Evolutionary conservation across 352 stramenopile species (phyloP).

Genomic region (Hyaloperonospora arabidopsidis): DNA sequence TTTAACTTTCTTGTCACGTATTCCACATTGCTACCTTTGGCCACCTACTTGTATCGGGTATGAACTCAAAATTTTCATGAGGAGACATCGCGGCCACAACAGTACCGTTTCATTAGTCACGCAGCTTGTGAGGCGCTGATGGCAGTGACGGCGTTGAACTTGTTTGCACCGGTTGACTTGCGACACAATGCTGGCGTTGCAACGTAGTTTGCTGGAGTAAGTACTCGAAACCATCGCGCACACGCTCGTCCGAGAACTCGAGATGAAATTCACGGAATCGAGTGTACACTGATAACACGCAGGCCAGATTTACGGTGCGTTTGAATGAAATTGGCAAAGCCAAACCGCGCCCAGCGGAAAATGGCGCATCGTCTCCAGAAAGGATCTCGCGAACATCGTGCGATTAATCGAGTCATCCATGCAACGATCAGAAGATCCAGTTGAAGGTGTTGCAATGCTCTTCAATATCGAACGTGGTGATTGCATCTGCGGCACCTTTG

Average conservation of each 20-base stretch:
- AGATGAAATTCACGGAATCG: conserved; percentile 62
- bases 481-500: conserved; percentile 15
- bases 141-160: conserved; percentile 9
- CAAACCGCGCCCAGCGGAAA: conserved; percentile 45
- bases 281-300: conserved; percentile 53
- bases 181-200: conserved; percentile 26
- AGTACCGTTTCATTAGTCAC: conserved; percentile 2
- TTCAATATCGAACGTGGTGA: conserved; percentile 9
- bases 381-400: conserved; percentile 48
- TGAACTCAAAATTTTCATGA: conserved; percentile 12
- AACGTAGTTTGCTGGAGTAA: conserved; percentile 59
- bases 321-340: conserved; percentile 42
- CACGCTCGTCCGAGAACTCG: conserved; percentile 57
- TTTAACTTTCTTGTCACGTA: conserved; percentile 15
- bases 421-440: conserved; percentile 17
- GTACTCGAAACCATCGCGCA: conserved; percentile 60
- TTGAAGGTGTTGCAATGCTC: conserved; percentile 11
- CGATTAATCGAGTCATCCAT: conserved; percentile 52
- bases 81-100: conserved; percentile 14
- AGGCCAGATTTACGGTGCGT: conserved; percentile 43
- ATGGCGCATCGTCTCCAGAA: conserved; percentile 37
- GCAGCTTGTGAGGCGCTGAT: conserved; percentile 10
- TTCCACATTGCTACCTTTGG: conserved; percentile 15
- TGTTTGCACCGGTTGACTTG: conserved; percentile 3
- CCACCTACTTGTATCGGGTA: conserved; percentile 9